A percentile compares a stretch with the other conserved stretches of the same genome.
These are phyloP conservation scores for Ustanciosporium gigantosporum DNA, from an alignment of 1,284 basidiomycete species.

Conservation along the genomic window DNA sequence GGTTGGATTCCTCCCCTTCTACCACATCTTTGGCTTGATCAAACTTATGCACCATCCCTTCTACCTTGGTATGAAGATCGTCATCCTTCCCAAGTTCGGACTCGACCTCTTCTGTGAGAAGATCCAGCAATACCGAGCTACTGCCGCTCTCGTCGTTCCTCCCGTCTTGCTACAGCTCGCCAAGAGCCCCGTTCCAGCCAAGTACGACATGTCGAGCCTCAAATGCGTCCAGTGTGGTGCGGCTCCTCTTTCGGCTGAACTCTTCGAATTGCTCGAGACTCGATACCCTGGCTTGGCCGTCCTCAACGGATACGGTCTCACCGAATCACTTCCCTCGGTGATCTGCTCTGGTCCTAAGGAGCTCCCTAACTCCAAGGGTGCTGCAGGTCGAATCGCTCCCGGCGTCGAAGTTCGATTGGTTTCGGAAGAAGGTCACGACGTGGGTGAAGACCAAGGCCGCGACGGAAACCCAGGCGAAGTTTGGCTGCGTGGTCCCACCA, in stretches of 20 bases:
- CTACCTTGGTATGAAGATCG: slow-evolving; percentile 67
- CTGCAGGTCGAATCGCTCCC: slow-evolving; percentile 73
- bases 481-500: slow-evolving; percentile 26
- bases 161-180: slow-evolving; percentile 77
- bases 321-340: slow-evolving; percentile 71
- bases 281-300: slow-evolving; percentile 63
- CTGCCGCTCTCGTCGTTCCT: slow-evolving; percentile 74
- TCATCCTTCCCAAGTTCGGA: slow-evolving; percentile 76
- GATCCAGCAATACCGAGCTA: slow-evolving; percentile 71
- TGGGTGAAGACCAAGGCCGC: slow-evolving; percentile 64
- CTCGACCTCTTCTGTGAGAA: slow-evolving; percentile 71
- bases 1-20: slow-evolving; percentile 54
- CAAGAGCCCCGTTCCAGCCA: slow-evolving; percentile 73
- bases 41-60: slow-evolving; percentile 72
- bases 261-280: slow-evolving; percentile 68
- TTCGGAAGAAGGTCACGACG: slow-evolving; percentile 63
- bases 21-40: slow-evolving; percentile 63
- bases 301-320: slow-evolving; percentile 73
- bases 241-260: slow-evolving; percentile 74
- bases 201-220: slow-evolving; percentile 73
- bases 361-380: slow-evolving; percentile 45
- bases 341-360: slow-evolving; percentile 56
- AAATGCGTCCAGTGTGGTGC: slow-evolving; percentile 74
- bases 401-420: slow-evolving; percentile 79
- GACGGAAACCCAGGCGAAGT: slow-evolving; percentile 60